phyloP scores from a whole-genome alignment of 495 filamentous ascomycete species.

The Penicillium cataractarum region DNA sequence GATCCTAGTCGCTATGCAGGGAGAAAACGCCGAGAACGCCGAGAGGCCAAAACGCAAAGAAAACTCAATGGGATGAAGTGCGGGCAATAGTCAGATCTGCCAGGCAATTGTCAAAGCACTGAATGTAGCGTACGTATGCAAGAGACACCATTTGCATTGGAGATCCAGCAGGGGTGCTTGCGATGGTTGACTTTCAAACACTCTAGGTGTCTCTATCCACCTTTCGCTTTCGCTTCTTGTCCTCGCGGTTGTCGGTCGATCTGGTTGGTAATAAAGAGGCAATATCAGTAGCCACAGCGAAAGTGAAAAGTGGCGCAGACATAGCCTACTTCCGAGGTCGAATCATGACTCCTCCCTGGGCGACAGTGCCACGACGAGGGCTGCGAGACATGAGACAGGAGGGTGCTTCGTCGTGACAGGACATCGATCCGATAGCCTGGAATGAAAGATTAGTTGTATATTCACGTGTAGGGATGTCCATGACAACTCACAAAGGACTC shows the following conservation, averaged over 20 bases:
- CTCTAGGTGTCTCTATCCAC: neutral
- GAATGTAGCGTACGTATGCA: neutral
- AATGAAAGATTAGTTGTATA: constrained; percentile 17
- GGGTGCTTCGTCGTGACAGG: constrained; percentile 69
- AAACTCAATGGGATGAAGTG: neutral
- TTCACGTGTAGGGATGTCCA: neutral
- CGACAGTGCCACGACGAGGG: constrained; percentile 38
- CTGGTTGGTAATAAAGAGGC: neutral
- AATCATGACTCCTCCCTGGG: constrained; percentile 40
- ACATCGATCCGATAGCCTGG: constrained; percentile 83
- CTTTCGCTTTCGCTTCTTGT: constrained; percentile 5
- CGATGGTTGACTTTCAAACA: neutral
- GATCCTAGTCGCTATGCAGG: constrained; percentile 1
- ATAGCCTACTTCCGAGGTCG: neutral
- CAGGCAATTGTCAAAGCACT: neutral
- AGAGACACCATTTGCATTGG: neutral
- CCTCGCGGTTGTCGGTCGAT: neutral
- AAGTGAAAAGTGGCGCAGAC: neutral
- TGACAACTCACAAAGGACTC: constrained; percentile 71
- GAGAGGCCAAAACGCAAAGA: neutral
- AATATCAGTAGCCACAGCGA: neutral
- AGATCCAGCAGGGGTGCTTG: neutral
- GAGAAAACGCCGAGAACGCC: neutral
- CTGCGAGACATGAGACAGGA: constrained; percentile 82
- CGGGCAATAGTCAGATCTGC: neutral